Conservation (phyloP, 2,329 filamentous ascomycete genomes). For the Elsinoe arachidis region DNA sequence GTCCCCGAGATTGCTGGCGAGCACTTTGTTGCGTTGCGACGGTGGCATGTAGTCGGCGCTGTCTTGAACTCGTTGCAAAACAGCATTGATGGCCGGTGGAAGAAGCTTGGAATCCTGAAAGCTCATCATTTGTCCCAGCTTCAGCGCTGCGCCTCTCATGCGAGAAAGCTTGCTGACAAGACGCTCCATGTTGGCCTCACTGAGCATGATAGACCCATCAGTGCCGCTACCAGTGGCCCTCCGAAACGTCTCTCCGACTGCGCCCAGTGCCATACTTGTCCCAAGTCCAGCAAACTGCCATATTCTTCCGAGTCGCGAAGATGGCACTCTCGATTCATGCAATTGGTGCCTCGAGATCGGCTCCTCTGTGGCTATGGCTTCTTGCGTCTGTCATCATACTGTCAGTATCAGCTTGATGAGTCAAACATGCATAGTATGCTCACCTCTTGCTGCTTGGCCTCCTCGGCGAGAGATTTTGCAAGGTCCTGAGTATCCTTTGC, state of each 20-base stretch:
- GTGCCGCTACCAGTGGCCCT: constrained; percentile 62
- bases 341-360: constrained; percentile 48
- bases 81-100: constrained; percentile 74
- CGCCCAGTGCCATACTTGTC: constrained; percentile 90
- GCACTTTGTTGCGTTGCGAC: constrained; percentile 80
- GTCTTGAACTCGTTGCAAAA: constrained; percentile 90
- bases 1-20: constrained; percentile 66
- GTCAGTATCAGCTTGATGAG: constrained; percentile 1
- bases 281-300: constrained; percentile 95
- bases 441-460: constrained; percentile 38
- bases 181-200: constrained; percentile 82
- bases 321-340: constrained; percentile 81
- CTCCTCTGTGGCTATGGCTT: constrained; percentile 23
- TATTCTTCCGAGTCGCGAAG: constrained; percentile 73
- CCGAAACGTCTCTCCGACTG: constrained; percentile 75
- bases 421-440: not conserved
- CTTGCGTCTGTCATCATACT: constrained; percentile 11
- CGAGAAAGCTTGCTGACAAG: constrained; percentile 86
- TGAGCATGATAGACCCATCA: constrained; percentile 73
- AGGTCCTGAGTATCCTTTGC: constrained; percentile 16
- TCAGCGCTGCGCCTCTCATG: constrained; percentile 95
- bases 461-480: constrained; percentile 32
- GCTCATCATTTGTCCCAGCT: constrained; percentile 95
- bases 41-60: constrained; percentile 96
- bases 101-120: constrained; percentile 97